Evolutionary conservation across 2,329 filamentous ascomycete species (phyloP).

Genomic region (Aspergillus neotritici): DNA sequence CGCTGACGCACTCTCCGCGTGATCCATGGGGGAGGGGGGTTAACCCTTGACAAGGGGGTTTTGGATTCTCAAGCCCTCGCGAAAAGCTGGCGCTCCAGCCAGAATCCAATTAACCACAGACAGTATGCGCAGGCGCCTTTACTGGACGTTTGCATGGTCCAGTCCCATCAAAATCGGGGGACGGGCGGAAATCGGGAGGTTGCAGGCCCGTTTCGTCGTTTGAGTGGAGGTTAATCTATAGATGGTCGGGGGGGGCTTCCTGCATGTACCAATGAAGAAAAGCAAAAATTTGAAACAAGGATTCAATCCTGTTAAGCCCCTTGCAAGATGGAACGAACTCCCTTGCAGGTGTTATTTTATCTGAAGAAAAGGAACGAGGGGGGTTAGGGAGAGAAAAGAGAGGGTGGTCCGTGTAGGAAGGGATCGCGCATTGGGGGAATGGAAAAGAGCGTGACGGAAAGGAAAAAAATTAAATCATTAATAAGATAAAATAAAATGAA

Average conservation of each 20-base stretch:
- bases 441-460: background rate
- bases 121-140: conserved; percentile 22
- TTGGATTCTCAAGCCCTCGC: conserved; percentile 6
- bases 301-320: conserved; percentile 9
- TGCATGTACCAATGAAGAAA: conserved; percentile 12
- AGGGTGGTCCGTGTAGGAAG: background rate
- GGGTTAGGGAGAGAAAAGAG: conserved; percentile 2
- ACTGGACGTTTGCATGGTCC: conserved; percentile 26
- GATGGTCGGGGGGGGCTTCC: conserved; percentile 10
- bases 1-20: conserved; percentile 18
- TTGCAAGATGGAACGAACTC: conserved; percentile 10
- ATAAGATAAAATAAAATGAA: conserved; percentile 3
- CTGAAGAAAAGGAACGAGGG: conserved; percentile 12
- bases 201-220: conserved; percentile 10
- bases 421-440: background rate
- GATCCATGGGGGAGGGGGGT: conserved; percentile 26
- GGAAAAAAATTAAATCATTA: conserved; percentile 1
- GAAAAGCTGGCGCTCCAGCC: conserved; percentile 3
- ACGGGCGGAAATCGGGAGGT: conserved; percentile 10
- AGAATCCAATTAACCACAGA: conserved; percentile 12
- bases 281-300: background rate
- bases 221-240: conserved; percentile 15
- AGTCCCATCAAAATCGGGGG: conserved; percentile 5
- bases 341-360: conserved; percentile 17
- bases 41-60: conserved; percentile 20